Conservation (phyloP, 306 rosid species). For the Begonia masoniana region DNA sequence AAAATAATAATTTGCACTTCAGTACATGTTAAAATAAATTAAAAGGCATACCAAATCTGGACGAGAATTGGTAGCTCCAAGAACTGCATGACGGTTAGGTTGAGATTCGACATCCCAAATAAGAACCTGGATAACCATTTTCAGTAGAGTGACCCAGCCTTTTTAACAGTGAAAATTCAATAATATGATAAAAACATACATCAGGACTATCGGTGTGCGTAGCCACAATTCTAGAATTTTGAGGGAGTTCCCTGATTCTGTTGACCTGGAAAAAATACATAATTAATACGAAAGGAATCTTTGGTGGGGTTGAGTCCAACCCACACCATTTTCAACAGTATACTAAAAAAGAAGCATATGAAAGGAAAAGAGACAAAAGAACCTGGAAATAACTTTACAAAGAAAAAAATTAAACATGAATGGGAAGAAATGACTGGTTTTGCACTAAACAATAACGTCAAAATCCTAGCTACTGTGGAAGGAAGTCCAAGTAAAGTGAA, state of each 20-base stretch:
- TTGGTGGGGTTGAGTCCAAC: no score
- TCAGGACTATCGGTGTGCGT: slow-evolving; percentile 98
- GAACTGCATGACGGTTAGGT: slow-evolving; percentile 95
- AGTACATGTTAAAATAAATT: background rate
- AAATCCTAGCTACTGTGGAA: no score
- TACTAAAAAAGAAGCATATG: background rate
- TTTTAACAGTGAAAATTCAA: background rate
- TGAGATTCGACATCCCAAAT: slow-evolving; percentile 98
- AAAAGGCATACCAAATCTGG: slow-evolving; percentile 73
- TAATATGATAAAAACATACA: slow-evolving; percentile 26
- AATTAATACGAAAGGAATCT: no score
- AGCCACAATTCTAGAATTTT: slow-evolving; percentile 84
- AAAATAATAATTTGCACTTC: no score
- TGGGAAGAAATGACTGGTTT: no score
- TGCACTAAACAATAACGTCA: no score
- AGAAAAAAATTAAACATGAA: no score
- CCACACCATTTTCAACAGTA: background rate
- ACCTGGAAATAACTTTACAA: no score
- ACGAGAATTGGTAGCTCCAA: slow-evolving; percentile 88
- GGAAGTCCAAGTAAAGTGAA: no score
- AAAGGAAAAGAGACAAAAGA: no score
- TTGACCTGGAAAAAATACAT: slow-evolving; percentile 55
- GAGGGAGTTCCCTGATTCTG: slow-evolving; percentile 95
- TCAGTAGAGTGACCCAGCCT: no score
- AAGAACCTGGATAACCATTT: slow-evolving; percentile 45